These are phyloP conservation scores for Quercus aquifolioides DNA, from an alignment of 306 rosid species.

Conservation along the genomic window DNA sequence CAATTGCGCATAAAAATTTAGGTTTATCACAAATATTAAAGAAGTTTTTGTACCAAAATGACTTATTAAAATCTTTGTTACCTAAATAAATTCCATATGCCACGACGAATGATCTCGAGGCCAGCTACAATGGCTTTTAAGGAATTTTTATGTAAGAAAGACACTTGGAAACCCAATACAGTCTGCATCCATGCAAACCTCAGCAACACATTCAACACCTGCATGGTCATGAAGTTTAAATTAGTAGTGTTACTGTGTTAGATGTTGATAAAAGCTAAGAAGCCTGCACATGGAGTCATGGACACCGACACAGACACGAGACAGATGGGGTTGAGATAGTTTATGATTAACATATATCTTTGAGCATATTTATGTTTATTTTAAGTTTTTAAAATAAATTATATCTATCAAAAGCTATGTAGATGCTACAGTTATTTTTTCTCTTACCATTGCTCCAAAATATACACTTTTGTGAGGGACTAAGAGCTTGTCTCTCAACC, in stretches of 20 bases:
- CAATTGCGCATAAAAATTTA: not conserved
- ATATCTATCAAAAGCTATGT: too few relatives aligned
- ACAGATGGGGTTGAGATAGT: too few relatives aligned
- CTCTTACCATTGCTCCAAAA: conserved; percentile 55
- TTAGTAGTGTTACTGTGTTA: not conserved
- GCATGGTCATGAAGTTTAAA: conserved; percentile 5
- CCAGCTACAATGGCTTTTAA: conserved; percentile 38
- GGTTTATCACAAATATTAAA: not conserved
- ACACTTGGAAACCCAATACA: conserved; percentile 35
- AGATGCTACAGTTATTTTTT: not conserved
- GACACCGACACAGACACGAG: too few relatives aligned
- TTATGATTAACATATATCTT: too few relatives aligned
- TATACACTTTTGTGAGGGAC: conserved; percentile 47
- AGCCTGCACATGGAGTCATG: too few relatives aligned
- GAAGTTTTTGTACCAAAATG: not conserved
- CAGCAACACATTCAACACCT: conserved; percentile 63
- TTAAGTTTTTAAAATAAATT: too few relatives aligned
- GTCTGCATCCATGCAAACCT: conserved; percentile 76
- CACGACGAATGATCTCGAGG: conserved; percentile 70
- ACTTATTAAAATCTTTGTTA: not conserved
- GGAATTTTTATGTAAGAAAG: conserved; percentile 42
- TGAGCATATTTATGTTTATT: too few relatives aligned
- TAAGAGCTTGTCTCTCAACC: conserved; percentile 70
- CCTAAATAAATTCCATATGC: conserved; percentile 78
- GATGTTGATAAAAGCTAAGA: not conserved